Evolutionary conservation across 805 yeast genomes (phyloP), one percentile per base, ranked within the genome.

Genomic region (Aciculoconidium aculeatum): DNA sequence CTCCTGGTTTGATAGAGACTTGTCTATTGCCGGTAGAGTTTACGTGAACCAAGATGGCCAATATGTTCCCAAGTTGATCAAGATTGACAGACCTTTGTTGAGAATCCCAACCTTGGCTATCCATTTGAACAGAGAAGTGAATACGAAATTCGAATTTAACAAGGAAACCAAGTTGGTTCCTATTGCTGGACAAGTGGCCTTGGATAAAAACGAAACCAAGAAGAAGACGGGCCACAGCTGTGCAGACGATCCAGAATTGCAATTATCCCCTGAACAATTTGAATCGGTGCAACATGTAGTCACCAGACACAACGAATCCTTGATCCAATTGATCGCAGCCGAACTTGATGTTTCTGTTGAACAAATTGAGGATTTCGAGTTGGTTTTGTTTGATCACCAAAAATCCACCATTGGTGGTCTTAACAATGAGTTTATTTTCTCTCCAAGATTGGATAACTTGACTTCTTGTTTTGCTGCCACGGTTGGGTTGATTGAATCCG

Each of bases 101-200:
- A 76, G 95, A 46, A 90, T 90, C 31, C 97, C 98, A 26, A 86
- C 96, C 1, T 67, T 90, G 51, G 97, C 97, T 10, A 88, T 90
- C 38, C 98, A 90, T 58, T 65, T 90, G 42, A 79, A 84, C 47
- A 72, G 94, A 43, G 82, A 75, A 17, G 83, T 77, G 19, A 79
- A 80, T 51, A 63, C 63, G 31, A 84, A 83, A 55, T 84, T 88
- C 45, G 95, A 85, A 50, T 84, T 86, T 60, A 86, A 92, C 61
- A 81, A 77, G 47, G 97, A 90, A 59, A 70, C 86, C 3, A 88
- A 90, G 36, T 63, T 90, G 46, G 65, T 77, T 24, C 97, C 98
- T 10, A 79, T 90, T 49, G 84, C 88, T 3, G 96, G 95, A 0
- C 70, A 65, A 42, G 31, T 40, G 17, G 39, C 45, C 3, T 37